These are phyloP conservation scores for Solanum aculeatissimum DNA, from an alignment of 305 asterid genomes.

Conservation along the genomic window DNA sequence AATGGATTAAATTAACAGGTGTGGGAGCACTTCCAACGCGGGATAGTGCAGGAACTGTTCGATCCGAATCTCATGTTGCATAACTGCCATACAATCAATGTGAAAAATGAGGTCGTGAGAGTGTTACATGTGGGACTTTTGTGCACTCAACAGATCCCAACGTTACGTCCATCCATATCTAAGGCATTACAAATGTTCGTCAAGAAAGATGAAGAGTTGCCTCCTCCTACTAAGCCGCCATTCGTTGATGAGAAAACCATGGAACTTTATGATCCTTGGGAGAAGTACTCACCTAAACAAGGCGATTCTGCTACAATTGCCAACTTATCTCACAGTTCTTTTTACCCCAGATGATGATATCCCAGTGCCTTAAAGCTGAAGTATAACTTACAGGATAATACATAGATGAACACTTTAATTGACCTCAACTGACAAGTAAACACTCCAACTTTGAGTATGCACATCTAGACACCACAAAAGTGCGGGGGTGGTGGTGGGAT, in stretches of 20 bases:
- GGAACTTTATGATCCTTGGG: constrained; percentile 28
- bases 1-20: neutral
- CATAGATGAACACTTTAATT: neutral
- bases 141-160: constrained; percentile 63
- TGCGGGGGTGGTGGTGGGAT: too few species aligned
- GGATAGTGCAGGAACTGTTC: neutral
- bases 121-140: constrained; percentile 55
- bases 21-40: neutral
- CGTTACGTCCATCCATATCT: constrained; percentile 51
- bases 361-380: neutral
- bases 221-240: constrained; percentile 57
- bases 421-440: neutral
- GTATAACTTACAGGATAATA: neutral
- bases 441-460: neutral
- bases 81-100: neutral
- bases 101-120: constrained; percentile 27
- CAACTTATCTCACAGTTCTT: constrained; percentile 40
- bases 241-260: constrained; percentile 48
- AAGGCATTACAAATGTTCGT: constrained; percentile 46
- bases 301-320: constrained; percentile 26
- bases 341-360: constrained; percentile 41
- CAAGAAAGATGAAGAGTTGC: constrained; percentile 38
- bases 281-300: neutral
- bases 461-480: neutral
- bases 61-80: neutral